Percentiles rank a stretch among this genome's conserved stretches.
phyloP scores from a whole-genome alignment of 306 rosid genomes.

The Canavalia gladiata region DNA sequence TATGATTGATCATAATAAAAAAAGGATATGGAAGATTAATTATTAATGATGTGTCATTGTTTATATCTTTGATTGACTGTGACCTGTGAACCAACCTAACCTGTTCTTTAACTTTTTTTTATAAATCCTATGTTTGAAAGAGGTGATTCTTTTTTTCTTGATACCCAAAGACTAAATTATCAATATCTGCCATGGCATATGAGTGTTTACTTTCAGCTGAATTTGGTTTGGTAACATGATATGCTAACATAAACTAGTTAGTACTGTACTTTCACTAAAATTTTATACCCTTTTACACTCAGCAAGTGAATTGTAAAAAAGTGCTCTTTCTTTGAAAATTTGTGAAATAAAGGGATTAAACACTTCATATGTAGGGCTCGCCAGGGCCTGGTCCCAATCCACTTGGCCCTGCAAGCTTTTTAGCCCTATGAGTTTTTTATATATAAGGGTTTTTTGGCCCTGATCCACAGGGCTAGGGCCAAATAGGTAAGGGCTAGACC shows the following conservation, averaged over 20 bases:
- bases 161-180: conserved; percentile 42
- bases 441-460: too few relatives aligned
- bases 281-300: background rate
- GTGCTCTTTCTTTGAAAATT: conserved; percentile 2
- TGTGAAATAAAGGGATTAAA: conserved; percentile 15
- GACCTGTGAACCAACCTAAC: conserved; percentile 59
- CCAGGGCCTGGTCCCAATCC: too few relatives aligned
- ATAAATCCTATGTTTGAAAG: conserved; percentile 45
- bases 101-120: conserved; percentile 55
- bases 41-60: conserved; percentile 4
- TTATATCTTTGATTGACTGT: conserved; percentile 46
- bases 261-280: conserved; percentile 21
- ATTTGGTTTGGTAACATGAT: conserved; percentile 38
- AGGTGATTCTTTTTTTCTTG: conserved; percentile 46
- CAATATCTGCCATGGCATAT: conserved; percentile 32
- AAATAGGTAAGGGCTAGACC: too few relatives aligned
- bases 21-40: background rate
- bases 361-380: background rate
- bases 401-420: too few relatives aligned
- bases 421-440: too few relatives aligned
- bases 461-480: too few relatives aligned
- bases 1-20: conserved; percentile 43
- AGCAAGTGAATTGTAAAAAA: conserved; percentile 42
- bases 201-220: background rate
- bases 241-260: conserved; percentile 10